These are phyloP conservation scores for Clausena lansium DNA, from an alignment of 345 rosid genomes.

Conservation along the genomic window DNA sequence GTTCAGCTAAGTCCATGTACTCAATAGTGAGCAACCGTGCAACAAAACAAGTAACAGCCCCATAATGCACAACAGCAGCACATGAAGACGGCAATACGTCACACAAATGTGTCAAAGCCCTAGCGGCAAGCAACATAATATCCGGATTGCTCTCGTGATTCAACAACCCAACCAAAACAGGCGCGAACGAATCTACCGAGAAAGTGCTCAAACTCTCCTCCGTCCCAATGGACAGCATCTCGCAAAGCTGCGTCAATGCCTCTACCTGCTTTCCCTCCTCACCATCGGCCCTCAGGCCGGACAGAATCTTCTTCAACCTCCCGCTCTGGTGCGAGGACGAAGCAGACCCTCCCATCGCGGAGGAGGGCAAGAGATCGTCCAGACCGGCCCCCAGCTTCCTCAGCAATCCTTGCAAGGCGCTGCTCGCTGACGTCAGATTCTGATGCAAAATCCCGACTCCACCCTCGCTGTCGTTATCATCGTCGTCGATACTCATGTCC, in stretches of 20 bases:
- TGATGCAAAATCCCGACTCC: slow-evolving; percentile 78
- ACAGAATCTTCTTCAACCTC: slow-evolving; percentile 83
- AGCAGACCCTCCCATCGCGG: slow-evolving; percentile 78
- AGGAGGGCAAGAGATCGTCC: slow-evolving; percentile 86
- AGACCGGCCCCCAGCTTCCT: slow-evolving; percentile 97
- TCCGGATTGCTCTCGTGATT: slow-evolving; percentile 97
- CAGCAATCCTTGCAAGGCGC: slow-evolving; percentile 87
- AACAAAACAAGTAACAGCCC: slow-evolving; percentile 86
- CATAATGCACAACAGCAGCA: slow-evolving; percentile 97
- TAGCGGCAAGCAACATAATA: slow-evolving; percentile 97
- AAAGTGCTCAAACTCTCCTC: slow-evolving; percentile 93
- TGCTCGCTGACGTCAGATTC: slow-evolving; percentile 91
- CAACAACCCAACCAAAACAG: slow-evolving; percentile 87
- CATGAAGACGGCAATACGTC: slow-evolving; percentile 98
- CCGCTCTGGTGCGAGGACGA: slow-evolving; percentile 86
- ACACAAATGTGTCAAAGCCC: slow-evolving; percentile 95
- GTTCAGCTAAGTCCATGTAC: slow-evolving; percentile 99
- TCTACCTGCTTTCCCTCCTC: slow-evolving; percentile 99
- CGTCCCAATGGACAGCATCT: slow-evolving; percentile 94
- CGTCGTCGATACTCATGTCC: slow-evolving; percentile 70
- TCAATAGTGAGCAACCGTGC: slow-evolving; percentile 95
- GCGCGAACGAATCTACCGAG: slow-evolving; percentile 96
- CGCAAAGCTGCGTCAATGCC: slow-evolving; percentile 95
- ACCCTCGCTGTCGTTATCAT: slow-evolving; percentile 85
- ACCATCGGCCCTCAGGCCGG: slow-evolving; percentile 90